Conservation (phyloP, 148 eudicot genomes). For the Vaccinium corymbosum region DNA sequence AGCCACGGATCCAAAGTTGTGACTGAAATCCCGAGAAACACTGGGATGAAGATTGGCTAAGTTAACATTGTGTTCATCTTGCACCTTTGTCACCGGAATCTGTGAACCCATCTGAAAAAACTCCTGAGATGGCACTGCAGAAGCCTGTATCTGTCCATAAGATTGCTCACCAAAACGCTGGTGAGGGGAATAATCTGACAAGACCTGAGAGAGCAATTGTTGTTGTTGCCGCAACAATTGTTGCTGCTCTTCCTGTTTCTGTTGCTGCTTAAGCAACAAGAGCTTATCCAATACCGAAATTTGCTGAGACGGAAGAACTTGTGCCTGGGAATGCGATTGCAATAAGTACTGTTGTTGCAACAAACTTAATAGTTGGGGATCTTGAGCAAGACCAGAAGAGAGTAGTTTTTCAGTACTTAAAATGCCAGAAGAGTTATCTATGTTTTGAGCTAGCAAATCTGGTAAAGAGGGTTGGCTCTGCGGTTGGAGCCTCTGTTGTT, state of each 20-base stretch:
- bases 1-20: slow-evolving; percentile 35
- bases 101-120: slow-evolving; percentile 52
- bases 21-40: slow-evolving; percentile 34
- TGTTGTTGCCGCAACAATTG: slow-evolving; percentile 65
- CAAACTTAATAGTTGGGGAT: slow-evolving; percentile 65
- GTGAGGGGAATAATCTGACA: slow-evolving; percentile 56
- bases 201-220: slow-evolving; percentile 67
- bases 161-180: slow-evolving; percentile 51
- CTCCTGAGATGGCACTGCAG: slow-evolving; percentile 44
- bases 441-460: slow-evolving; percentile 38
- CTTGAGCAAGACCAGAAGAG: slow-evolving; percentile 65
- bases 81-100: slow-evolving; percentile 35
- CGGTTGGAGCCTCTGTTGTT: slow-evolving; percentile 55
- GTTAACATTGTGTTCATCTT: slow-evolving; percentile 32
- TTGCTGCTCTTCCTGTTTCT: slow-evolving; percentile 80
- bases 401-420: slow-evolving; percentile 57
- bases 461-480: slow-evolving; percentile 52
- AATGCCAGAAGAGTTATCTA: slow-evolving; percentile 43
- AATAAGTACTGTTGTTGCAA: slow-evolving; percentile 81
- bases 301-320: slow-evolving; percentile 50
- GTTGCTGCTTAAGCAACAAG: slow-evolving; percentile 71
- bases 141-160: slow-evolving; percentile 44
- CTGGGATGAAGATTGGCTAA: slow-evolving; percentile 31
- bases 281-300: slow-evolving; percentile 66
- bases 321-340: slow-evolving; percentile 66